Evolutionary conservation across 805 yeast genomes (phyloP).

Genomic region (Tetrapisispora arboricola): DNA sequence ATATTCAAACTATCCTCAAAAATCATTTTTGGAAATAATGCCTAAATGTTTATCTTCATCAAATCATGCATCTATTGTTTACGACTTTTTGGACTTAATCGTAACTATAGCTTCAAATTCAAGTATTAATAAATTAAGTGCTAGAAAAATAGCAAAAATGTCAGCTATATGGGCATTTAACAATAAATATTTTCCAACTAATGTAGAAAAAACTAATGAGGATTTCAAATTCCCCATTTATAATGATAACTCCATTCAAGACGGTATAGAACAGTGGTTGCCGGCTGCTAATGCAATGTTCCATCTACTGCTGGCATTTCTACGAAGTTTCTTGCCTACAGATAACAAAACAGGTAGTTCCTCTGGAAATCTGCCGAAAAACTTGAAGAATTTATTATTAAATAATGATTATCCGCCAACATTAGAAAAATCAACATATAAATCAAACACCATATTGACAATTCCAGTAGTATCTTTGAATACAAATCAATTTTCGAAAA

Average conservation of each 20-base stretch:
- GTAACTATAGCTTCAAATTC: conserved; percentile 72
- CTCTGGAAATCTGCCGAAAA: conserved; percentile 39
- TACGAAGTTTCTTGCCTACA: conserved; percentile 66
- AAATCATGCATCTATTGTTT: conserved; percentile 81
- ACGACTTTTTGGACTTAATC: conserved; percentile 74
- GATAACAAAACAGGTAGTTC: conserved; percentile 33
- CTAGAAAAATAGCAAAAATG: conserved; percentile 69
- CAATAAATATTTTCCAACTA: conserved; percentile 7
- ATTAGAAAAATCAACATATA: conserved; percentile 29
- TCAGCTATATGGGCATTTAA: conserved; percentile 86
- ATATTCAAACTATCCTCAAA: conserved; percentile 55
- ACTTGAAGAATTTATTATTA: conserved; percentile 54
- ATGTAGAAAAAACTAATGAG: conserved; percentile 22
- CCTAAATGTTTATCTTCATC: conserved; percentile 76
- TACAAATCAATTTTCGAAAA: conserved; percentile 36
- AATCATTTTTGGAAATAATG: conserved; percentile 71
- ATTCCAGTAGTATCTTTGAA: conserved; percentile 56
- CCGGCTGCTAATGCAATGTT: conserved; percentile 79
- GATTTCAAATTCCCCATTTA: conserved; percentile 19
- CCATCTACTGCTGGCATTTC: conserved; percentile 65
- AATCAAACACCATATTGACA: conserved; percentile 35
- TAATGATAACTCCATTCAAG: conserved; percentile 37
- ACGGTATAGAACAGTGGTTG: conserved; percentile 69
- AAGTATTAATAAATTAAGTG: conserved; percentile 65
- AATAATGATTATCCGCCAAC: conserved; percentile 67